Base-by-base conservation (phyloP, 1,284 basidiomycete species). In the Athelia sp. region DNA sequence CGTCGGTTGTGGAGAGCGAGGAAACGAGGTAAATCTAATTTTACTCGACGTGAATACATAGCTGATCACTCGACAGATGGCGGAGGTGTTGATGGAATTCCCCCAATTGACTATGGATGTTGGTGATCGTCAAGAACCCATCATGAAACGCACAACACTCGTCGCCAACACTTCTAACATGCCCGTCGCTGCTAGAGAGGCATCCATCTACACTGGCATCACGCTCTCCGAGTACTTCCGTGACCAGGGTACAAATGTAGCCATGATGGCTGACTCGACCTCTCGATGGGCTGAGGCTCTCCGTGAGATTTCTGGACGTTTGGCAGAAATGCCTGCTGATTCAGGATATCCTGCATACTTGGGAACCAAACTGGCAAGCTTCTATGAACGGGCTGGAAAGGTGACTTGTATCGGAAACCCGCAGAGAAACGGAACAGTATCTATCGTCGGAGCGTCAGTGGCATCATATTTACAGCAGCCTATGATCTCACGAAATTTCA, bases 161-260 rank as follows among this genome's bases (percentile, higher is more conserved):
- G 96, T 99, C 53, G 97, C 97, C 59, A 99, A 99, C 70, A 99
- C 97, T 1, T 98, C 96, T 51, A 99, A 99, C 76, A 99, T 99
- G 97, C 97, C 97, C 59, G 97, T 99, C 62, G 97, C 97, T 32
- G 97, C 97, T 34, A 93, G 97, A 64, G 97, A 99, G 74, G 97
- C 97, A 4, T 98, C 96, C 42, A 99, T 99, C 68, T 99, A 99
- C 74, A 99, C 97, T 38, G 97, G 97, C 63, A 99, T 99, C 74
- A 99, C 97, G 0, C 82, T 99, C 19, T 96, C 96, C 43, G 96
- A 99, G 66, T 99, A 99, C 75, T 99, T 97, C 88, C 92, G 96
- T 73, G 96, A 99, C 71, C 95, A 98, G 70, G 96, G 97, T 26
- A 87, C 82, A 65, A 95, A 99, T 64, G 96, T 99, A 26, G 87